phyloP scores from a whole-genome alignment of 805 yeast genomes.

The Saccharomyces kudriavzevii region DNA sequence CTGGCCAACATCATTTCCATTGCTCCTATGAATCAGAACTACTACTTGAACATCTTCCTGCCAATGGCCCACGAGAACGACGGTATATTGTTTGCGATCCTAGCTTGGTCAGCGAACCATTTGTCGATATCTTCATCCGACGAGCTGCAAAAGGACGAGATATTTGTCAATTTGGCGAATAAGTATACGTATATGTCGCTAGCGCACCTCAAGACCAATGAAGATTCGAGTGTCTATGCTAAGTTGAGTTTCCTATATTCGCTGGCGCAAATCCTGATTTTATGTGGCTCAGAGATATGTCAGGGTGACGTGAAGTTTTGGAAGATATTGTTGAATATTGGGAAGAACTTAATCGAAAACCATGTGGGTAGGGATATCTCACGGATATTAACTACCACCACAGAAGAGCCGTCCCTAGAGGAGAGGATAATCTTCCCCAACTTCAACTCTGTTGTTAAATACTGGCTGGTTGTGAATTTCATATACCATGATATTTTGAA shows the following conservation, averaged over 20 bases:
- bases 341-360: constrained; percentile 50
- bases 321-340: constrained; percentile 58
- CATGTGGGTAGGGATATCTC: constrained; percentile 49
- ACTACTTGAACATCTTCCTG: constrained; percentile 43
- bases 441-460: constrained; percentile 29
- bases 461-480: constrained; percentile 69
- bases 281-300: constrained; percentile 77
- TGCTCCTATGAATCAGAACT: constrained; percentile 42
- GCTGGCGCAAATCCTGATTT: constrained; percentile 56
- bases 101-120: constrained; percentile 48
- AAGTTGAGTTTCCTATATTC: constrained; percentile 10
- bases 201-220: constrained; percentile 8
- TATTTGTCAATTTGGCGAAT: constrained; percentile 15
- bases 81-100: constrained; percentile 42
- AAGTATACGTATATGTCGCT: constrained; percentile 16
- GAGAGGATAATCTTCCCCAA: constrained; percentile 1
- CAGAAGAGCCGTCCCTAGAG: background rate
- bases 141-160: constrained; percentile 6
- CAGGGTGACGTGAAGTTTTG: constrained; percentile 73
- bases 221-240: background rate
- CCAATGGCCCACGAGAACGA: constrained; percentile 44
- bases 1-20: constrained; percentile 42
- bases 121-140: constrained; percentile 12
- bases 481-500: constrained; percentile 75
- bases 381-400: constrained; percentile 39